phyloP scores from a whole-genome alignment of 352 stramenopile genomes.

The Globisporangium paroecandrum region DNA sequence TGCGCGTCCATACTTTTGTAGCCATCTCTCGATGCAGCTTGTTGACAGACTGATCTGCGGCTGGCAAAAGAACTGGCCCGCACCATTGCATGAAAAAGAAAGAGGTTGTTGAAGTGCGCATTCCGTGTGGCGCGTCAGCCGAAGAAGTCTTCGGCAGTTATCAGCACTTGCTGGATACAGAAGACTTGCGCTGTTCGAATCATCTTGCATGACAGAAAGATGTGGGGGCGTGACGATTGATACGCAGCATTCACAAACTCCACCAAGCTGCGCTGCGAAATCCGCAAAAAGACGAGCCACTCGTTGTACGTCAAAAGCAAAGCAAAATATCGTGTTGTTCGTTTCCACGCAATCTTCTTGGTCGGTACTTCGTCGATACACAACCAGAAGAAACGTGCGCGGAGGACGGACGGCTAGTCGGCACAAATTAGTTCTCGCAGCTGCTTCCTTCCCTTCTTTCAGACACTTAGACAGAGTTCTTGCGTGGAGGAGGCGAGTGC shows the following conservation, averaged over 20 bases:
- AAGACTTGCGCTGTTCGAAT: background rate
- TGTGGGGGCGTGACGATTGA: background rate
- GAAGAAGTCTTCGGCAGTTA: too few species aligned
- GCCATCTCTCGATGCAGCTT: background rate
- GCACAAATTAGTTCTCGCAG: background rate
- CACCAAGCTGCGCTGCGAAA: background rate
- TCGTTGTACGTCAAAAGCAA: slow-evolving; percentile 1
- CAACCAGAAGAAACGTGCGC: background rate
- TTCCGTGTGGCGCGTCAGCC: too few species aligned
- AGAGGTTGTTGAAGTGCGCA: background rate
- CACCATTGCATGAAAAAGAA: background rate
- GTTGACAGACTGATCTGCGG: too few species aligned
- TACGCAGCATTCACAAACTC: background rate
- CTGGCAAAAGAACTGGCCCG: background rate
- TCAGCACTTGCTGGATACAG: background rate
- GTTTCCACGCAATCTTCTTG: background rate
- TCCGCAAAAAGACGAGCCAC: background rate
- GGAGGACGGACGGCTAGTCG: background rate
- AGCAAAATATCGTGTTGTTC: slow-evolving; percentile 17
- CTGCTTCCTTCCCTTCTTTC: slow-evolving; percentile 1
- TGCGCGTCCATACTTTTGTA: background rate
- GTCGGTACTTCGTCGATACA: background rate
- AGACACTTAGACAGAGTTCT: slow-evolving; percentile 66
- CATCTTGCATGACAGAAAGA: background rate
- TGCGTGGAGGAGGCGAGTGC: slow-evolving; percentile 52